Evolutionary conservation across 106 monocot species (phyloP).

Genomic region (Hemerocallis citrina): DNA sequence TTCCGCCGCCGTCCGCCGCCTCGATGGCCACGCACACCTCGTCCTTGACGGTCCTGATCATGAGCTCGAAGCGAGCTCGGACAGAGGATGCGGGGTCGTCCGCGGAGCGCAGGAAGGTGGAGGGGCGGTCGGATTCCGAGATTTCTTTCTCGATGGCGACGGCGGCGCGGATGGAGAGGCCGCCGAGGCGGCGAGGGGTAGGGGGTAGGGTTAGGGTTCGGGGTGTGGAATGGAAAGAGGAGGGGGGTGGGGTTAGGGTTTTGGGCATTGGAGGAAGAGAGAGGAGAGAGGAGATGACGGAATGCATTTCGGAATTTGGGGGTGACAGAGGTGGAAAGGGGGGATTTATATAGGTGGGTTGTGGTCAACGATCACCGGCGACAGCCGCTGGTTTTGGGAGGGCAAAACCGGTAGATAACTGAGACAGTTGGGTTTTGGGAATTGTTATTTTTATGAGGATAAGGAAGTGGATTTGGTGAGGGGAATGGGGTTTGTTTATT

Average conservation of each 20-base stretch:
- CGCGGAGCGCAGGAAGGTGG: constrained; percentile 74
- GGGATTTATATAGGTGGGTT: neutral
- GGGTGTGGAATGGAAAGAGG: neutral
- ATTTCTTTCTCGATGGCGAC: constrained; percentile 92
- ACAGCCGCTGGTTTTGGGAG: neutral
- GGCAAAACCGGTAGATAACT: too few relatives aligned
- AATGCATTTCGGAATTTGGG: neutral
- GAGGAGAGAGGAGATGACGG: too few relatives aligned
- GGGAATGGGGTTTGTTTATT: too few relatives aligned
- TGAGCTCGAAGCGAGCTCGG: constrained; percentile 80
- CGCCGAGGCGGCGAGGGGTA: neutral
- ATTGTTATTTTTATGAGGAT: too few relatives aligned
- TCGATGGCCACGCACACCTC: constrained; percentile 89
- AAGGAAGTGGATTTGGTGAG: too few relatives aligned
- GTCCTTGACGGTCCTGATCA: constrained; percentile 81
- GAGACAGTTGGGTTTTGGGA: too few relatives aligned
- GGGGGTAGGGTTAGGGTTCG: neutral
- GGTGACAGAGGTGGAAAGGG: neutral
- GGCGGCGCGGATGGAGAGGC: constrained; percentile 21
- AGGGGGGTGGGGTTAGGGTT: neutral
- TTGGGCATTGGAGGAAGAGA: neutral
- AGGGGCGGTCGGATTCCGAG: constrained; percentile 89
- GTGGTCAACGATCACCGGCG: neutral
- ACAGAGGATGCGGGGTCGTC: constrained; percentile 35
- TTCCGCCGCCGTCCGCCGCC: constrained; percentile 66